Base-by-base conservation (phyloP, 106 monocot genomes). In the Triglochin maritima region DNA sequence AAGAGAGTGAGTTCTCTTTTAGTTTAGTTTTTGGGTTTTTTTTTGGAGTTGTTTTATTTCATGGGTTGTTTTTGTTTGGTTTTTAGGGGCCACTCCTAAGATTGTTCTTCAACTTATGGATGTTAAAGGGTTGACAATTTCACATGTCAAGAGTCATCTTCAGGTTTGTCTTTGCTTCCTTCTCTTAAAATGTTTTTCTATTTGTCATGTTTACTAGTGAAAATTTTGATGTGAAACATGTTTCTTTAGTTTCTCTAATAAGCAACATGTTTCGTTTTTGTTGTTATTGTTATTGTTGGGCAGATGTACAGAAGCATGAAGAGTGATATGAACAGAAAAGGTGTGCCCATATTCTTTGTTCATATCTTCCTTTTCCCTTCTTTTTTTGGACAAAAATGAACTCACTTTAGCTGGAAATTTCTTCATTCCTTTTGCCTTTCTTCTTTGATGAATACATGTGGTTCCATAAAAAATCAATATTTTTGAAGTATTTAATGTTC, bases 141-240 rank as follows among this genome's bases (percentile, higher is more conserved):
- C 94, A 63, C 94, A 95, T 81, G 90, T 95, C 60, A 95, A 95
- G 73, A 95, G 94, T 70, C 94, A 95, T 72, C 94, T 95, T 49
- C 94, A 95, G 90, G 94, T 94, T 15, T 68, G 4, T 10, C 4
- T 17, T 47, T 48, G 7, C 10, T 29, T 62, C 49, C 3, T 4
- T 62, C 66, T 62, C 12, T 72, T 57, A 60, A 17, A 62, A 9
- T 54, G 4, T 6, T 6, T 43, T 46, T 44, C 17, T 69, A 5
- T 2, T 47, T 29, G 29, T 29, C 29, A 29, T 29, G 29, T 29
- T 29, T 29, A 29, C 29, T 29, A 29, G 29, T 29, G 29, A 29
- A 29, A 0, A 29, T 29, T 29, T 29, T 29, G 29, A 29, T 29
- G 29, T 29, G 29, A 29, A 29, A 29, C 29, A 29, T 29, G 29